These are phyloP conservation scores for Candida awuae DNA, from an alignment of 805 yeast species.

Conservation along the genomic window DNA sequence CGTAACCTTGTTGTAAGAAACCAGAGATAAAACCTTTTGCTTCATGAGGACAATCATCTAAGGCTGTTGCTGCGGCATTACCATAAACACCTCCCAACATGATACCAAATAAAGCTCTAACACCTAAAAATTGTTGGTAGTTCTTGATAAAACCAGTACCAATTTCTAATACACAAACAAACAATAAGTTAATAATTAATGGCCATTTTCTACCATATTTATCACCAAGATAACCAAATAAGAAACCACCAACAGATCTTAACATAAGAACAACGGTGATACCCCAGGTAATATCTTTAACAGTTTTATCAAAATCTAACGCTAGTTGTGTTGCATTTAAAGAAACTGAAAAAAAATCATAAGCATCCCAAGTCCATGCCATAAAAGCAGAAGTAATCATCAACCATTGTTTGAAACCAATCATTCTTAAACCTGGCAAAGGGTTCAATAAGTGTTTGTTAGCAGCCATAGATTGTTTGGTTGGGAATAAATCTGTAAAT, in stretches of 20 bases:
- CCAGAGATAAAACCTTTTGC: conserved; percentile 58
- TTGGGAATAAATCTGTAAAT: conserved; percentile 42
- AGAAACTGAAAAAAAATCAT: conserved; percentile 54
- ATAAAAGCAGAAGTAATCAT: conserved; percentile 45
- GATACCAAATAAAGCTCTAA: conserved; percentile 55
- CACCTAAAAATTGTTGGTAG: conserved; percentile 50
- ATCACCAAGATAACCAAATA: conserved; percentile 56
- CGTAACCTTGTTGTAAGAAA: conserved; percentile 74
- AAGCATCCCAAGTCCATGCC: conserved; percentile 62
- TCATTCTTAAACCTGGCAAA: conserved; percentile 42
- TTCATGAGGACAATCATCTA: conserved; percentile 44
- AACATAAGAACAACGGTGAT: conserved; percentile 62
- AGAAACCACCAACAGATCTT: conserved; percentile 55
- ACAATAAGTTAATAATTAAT: conserved; percentile 35
- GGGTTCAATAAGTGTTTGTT: conserved; percentile 50
- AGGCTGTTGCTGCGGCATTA: conserved; percentile 44
- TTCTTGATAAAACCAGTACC: conserved; percentile 57
- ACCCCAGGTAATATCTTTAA: conserved; percentile 55
- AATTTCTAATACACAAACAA: conserved; percentile 47
- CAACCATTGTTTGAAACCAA: conserved; percentile 49
- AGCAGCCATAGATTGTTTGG: conserved; percentile 31
- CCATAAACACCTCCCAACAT: conserved; percentile 53
- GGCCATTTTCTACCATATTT: conserved; percentile 58
- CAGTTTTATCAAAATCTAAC: conserved; percentile 33
- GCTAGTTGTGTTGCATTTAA: conserved; percentile 44